Evolutionary conservation across 768 basidiomycete species (phyloP), one percentile per base, ranked within the genome.

Genomic region (Clitopilus passeckerianus): DNA sequence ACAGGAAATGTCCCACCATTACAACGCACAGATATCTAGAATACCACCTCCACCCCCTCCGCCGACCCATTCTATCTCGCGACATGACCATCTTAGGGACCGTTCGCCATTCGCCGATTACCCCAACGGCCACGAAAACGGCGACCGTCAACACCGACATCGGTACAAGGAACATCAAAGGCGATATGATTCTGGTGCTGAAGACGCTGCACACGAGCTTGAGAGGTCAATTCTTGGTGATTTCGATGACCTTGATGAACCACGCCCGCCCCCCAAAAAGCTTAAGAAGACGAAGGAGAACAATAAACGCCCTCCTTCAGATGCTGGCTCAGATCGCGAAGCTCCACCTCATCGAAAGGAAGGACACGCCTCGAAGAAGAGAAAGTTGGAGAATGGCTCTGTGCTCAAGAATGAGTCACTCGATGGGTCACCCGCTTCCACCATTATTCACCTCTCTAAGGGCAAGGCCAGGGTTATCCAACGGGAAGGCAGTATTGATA

Each of bases 401-500:
- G 70, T 69, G 1, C 68, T 67, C 35, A 69, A 73, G 53, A 73
- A 73, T n/a, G 85, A 82, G 56, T 74, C 12, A 74, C 80, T 27
- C 27, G 57, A 60, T 34, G 34, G 52, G 54, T 56, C 71, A 74
- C 43, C 58, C 60, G 59, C 63, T 6, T 54, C 60, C 71, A 68
- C 65, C 55, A 61, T 64, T 27, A 59, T 65, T 22, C 74, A 74
- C 62, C 66, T 71, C n/a, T 66, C 71, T 12, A 87, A 82, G 65
- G 76, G 74, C 27, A 87, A 85, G 68, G 80, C 81, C 27, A 86
- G 82, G 64, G 74, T 76, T 60, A 65, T 70, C 53, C 74, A 77
- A 54, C 79, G 84, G 44, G 87, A 86, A 62, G 75, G 75, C 52
- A 86, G 83, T 60, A 75, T 80, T 37, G 89, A 90, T 61, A 86